Conservation (phyloP, 2,329 filamentous ascomycete species). For the Ramularia collo-cygni region DNA sequence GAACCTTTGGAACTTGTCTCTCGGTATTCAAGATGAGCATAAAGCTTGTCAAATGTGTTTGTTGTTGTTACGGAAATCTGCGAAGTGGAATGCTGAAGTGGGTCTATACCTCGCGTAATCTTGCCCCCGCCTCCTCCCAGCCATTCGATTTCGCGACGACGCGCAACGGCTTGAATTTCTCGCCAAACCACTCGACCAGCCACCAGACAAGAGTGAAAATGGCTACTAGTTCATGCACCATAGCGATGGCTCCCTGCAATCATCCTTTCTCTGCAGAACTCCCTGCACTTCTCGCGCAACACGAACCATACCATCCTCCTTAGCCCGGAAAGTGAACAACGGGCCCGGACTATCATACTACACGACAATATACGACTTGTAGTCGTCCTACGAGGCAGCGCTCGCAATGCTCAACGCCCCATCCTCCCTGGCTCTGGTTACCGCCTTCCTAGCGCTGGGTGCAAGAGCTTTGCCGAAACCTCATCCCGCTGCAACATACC, state of each 20-base stretch:
- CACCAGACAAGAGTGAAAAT: constrained; percentile 7
- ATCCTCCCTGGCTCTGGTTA: constrained; percentile 9
- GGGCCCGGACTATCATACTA: constrained; percentile 1
- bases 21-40: too few relatives aligned
- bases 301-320: constrained; percentile 10
- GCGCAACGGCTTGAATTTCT: not conserved
- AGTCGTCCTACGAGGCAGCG: constrained; percentile 1
- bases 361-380: constrained; percentile 1
- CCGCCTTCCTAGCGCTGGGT: constrained; percentile 18
- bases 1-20: too few relatives aligned
- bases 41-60: too few relatives aligned
- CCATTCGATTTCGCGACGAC: not conserved
- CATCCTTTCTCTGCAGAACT: constrained; percentile 3
- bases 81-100: too few relatives aligned
- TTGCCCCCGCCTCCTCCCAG: not conserved
- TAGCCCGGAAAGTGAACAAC: constrained; percentile 6
- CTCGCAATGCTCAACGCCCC: constrained; percentile 12
- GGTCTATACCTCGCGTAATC: too few relatives aligned
- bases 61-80: too few relatives aligned
- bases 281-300: constrained; percentile 12
- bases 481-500: constrained; percentile 20
- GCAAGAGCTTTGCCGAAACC: constrained; percentile 24
- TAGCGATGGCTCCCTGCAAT: constrained; percentile 3
- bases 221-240: constrained; percentile 4
- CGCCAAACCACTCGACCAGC: constrained; percentile 3